Percentiles rank a stretch among this genome's conserved stretches.
Evolutionary conservation across 768 basidiomycete species (phyloP).

Genomic region (Lactarius tabidus): DNA sequence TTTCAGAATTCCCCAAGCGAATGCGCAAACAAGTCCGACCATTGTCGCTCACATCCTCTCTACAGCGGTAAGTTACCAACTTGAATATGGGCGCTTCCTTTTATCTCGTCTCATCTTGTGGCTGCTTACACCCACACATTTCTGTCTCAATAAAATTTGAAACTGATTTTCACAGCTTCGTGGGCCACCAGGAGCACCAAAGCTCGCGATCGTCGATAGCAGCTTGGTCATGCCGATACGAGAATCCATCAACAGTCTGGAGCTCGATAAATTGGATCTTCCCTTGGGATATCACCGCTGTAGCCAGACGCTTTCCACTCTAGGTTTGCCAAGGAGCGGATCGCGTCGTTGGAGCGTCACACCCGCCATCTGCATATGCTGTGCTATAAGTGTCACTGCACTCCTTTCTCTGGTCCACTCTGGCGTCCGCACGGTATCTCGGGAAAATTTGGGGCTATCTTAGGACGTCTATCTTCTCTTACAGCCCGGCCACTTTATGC

Average conservation of each 20-base stretch:
- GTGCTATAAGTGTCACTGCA: background rate
- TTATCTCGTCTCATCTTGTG: slow-evolving; percentile 12
- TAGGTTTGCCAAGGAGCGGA: background rate
- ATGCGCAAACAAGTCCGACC: too few species aligned
- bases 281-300: slow-evolving; percentile 4
- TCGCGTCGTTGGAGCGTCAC: background rate
- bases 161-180: slow-evolving; percentile 1
- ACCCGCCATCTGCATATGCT: background rate
- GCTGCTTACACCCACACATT: background rate
- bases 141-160: background rate
- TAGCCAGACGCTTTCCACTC: background rate
- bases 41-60: background rate
- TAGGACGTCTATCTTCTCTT: background rate
- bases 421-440: background rate
- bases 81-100: background rate
- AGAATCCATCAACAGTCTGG: background rate
- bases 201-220: background rate
- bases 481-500: background rate
- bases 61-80: background rate
- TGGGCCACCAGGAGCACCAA: background rate
- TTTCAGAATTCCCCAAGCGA: too few species aligned
- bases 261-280: slow-evolving; percentile 1
- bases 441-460: slow-evolving; percentile 5
- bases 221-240: background rate
- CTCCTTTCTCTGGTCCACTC: background rate